Evolutionary conservation across 192 early-diverging fungal genomes (phyloP), one percentile per base, ranked within the genome.

Genomic region (Allomyces javanicus): DNA sequence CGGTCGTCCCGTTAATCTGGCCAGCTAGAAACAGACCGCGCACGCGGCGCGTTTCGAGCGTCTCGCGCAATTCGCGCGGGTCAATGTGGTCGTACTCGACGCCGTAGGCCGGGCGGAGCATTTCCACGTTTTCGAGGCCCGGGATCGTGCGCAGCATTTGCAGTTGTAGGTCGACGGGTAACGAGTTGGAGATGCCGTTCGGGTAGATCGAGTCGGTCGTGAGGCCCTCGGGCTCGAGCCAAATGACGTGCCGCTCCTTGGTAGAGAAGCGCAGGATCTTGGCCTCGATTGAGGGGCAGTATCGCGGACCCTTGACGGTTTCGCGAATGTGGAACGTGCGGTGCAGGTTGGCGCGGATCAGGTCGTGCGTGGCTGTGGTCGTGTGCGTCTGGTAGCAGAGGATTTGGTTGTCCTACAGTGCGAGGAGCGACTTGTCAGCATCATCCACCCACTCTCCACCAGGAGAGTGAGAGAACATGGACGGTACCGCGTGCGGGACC

Each of bases 51-150:
- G 89, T 91, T 78, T 91, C 87, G 24, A 91, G 67, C 3, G 81
- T 88, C 14, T 81, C 81, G 68, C 79, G 72, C 40, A 91, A 75
- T 70, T 91, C 89, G 27, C 89, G 84, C 10, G 89, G 89, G 70
- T 91, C 89, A 10, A 91, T 74, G 66, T 91, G 84, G 64, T 91
- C 89, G 69, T 91, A 91, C 68, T 91, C 87, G n/a, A 91, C 89
- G 27, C 89, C 89, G 67, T 91, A 91, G 22, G 83, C 86, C 17
- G 86, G 85, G 55, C 81, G 78, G 24, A 85, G 70, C 80, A 91
- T 89, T 11, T 66, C 71, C 1, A 89, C 89, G 64, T 83, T 83
- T 69, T 89, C 87, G 19, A 91, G 75, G 5, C 89, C 89, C 9
- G 77, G 80, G 44, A 91, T 88, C 45, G 79, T 83, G 58, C 84